Base-by-base conservation (phyloP, 495 filamentous ascomycete genomes). In the Trichoderma reesei region DNA sequence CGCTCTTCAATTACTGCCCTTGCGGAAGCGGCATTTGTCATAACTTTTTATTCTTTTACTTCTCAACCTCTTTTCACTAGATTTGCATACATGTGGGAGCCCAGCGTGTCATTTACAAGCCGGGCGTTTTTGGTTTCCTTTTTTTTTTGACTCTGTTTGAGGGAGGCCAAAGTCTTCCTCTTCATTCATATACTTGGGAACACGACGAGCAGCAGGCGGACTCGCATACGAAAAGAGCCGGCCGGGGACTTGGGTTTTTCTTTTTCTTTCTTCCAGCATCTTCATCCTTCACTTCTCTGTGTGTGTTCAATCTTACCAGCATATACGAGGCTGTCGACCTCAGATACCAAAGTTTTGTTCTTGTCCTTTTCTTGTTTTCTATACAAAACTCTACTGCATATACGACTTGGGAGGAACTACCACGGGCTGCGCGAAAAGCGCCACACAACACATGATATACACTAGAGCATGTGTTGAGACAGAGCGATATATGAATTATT, bases 261-360 rank as follows among this genome's bases (percentile, higher is more conserved):
- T 37, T 10, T 39, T 39, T 39, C 10, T 39, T 39, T 39, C 37
- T 39, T 39, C n/a, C n/a, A n/a, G n/a, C n/a, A n/a, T n/a, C n/a
- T n/a, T n/a, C n/a, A n/a, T n/a, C n/a, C n/a, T n/a, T n/a, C n/a
- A n/a, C n/a, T n/a, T 39, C 10, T 39, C 10, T 5, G 13, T 42
- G 33, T 44, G 33, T 62, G 38, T 33, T 41, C 33, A 44, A 37
- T 41, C 31, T 62, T 62, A 16, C 46, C 18, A 44, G 61, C 18
- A 62, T 20, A 39, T 11, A 26, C 20, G 51, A 56, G 51, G 51
- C 10, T 11, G 31, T 31, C 10, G 4, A 33, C 51, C 51, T 56
- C 51, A 56, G 51, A 56, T 56, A 56, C 51, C 51, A 56, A 48
- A n/a, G 46, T 51, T 56, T 56, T 56, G 16, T 56, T 56, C 3